Evolutionary conservation across 1,284 basidiomycete genomes (phyloP).

Genomic region (Sphagnurus paluster): DNA sequence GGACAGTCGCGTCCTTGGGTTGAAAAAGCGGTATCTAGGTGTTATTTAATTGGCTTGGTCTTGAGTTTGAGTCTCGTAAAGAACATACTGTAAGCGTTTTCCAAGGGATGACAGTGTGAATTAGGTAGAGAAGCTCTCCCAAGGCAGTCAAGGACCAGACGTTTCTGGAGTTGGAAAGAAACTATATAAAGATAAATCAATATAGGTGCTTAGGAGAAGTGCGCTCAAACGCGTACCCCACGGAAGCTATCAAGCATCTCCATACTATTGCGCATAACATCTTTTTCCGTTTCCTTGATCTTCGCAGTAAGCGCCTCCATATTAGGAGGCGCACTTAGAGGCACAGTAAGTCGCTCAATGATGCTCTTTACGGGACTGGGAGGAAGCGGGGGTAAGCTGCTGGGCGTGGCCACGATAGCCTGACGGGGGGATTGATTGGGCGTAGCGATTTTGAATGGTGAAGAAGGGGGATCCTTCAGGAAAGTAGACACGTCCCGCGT

Average conservation of each 20-base stretch:
- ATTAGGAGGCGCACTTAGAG: slow-evolving; percentile 29
- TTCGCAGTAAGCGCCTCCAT: slow-evolving; percentile 33
- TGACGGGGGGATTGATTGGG: slow-evolving; percentile 25
- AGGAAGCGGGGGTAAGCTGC: slow-evolving; percentile 37
- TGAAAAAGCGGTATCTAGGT: slow-evolving; percentile 25
- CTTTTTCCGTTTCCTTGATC: slow-evolving; percentile 37
- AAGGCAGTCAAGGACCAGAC: slow-evolving; percentile 49
- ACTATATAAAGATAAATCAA: slow-evolving; percentile 32
- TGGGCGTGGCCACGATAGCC: slow-evolving; percentile 29
- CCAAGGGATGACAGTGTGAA: slow-evolving; percentile 50
- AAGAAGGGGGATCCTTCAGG: slow-evolving; percentile 44
- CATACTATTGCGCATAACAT: slow-evolving; percentile 31
- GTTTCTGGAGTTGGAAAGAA: slow-evolving; percentile 55
- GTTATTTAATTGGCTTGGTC: slow-evolving; percentile 3
- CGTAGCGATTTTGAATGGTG: slow-evolving; percentile 23
- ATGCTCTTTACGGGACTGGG: slow-evolving; percentile 36
- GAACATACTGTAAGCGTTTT: slow-evolving; percentile 35
- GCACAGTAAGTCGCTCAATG: slow-evolving; percentile 31
- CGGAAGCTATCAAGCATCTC: slow-evolving; percentile 42
- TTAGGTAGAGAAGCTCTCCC: slow-evolving; percentile 46
- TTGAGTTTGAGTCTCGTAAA: neutral
- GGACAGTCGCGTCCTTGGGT: slow-evolving; percentile 20
- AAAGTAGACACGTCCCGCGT: slow-evolving; percentile 48
- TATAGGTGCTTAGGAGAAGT: slow-evolving; percentile 5
- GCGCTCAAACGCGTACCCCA: slow-evolving; percentile 32